Evolutionary conservation across 331 rosid species (phyloP).

Genomic region (Malus hybrid): DNA sequence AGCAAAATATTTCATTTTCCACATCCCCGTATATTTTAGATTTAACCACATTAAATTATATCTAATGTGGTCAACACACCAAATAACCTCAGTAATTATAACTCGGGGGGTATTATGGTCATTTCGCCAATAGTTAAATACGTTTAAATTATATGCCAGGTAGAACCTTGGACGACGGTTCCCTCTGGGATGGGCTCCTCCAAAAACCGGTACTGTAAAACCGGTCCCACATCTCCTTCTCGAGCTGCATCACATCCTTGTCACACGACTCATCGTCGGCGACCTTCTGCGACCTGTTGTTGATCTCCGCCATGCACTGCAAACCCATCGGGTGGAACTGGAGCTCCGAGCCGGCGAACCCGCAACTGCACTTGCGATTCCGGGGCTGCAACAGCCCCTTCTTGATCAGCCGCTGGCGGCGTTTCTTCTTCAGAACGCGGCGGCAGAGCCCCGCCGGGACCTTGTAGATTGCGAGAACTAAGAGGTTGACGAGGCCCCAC

Average conservation of each 20-base stretch:
- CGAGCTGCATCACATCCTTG: slow-evolving; percentile 40
- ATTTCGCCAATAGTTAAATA: background rate
- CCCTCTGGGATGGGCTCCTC: slow-evolving; percentile 77
- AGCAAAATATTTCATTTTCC: background rate
- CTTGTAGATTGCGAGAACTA: slow-evolving; percentile 61
- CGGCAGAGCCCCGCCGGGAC: slow-evolving; percentile 72
- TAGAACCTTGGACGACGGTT: slow-evolving; percentile 4
- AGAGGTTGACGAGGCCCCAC: slow-evolving; percentile 39
- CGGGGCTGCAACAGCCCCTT: slow-evolving; percentile 27
- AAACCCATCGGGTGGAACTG: slow-evolving; percentile 21
- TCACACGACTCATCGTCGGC: slow-evolving; percentile 15
- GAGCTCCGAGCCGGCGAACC: slow-evolving; percentile 29
- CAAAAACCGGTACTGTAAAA: slow-evolving; percentile 73
- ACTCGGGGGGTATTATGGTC: background rate
- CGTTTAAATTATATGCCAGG: background rate
- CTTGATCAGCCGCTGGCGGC: slow-evolving; percentile 20
- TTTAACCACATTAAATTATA: background rate
- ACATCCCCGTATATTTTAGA: background rate
- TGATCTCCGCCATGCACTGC: slow-evolving; percentile 15
- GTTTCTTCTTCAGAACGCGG: slow-evolving; percentile 26
- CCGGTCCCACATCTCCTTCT: slow-evolving; percentile 91
- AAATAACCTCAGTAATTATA: background rate
- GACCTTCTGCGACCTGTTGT: slow-evolving; percentile 9
- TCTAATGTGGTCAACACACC: background rate
- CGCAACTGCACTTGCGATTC: slow-evolving; percentile 19